Conservation (phyloP, 345 rosid genomes). For the Toxicodendron radicans region DNA sequence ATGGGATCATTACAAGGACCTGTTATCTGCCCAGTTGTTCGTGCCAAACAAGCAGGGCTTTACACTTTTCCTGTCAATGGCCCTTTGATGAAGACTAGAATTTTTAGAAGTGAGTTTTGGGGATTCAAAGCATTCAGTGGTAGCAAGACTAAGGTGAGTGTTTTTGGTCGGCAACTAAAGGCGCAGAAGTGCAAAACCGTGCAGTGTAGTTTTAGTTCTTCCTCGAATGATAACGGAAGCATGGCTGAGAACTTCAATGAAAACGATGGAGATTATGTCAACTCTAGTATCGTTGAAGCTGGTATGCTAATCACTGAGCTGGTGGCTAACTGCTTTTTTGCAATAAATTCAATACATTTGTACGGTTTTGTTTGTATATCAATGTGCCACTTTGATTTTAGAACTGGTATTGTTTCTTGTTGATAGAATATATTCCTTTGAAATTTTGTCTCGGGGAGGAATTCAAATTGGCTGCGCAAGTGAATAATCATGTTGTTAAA, state of each 20-base stretch:
- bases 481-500: background rate
- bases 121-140: slow-evolving; percentile 40
- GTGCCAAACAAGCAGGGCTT: slow-evolving; percentile 57
- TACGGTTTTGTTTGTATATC: background rate
- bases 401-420: background rate
- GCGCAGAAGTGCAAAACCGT: slow-evolving; percentile 31
- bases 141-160: slow-evolving; percentile 28
- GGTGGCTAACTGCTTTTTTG: background rate
- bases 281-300: slow-evolving; percentile 88
- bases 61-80: slow-evolving; percentile 42
- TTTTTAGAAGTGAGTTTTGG: slow-evolving; percentile 41
- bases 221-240: slow-evolving; percentile 80
- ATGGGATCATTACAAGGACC: slow-evolving; percentile 83
- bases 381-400: background rate
- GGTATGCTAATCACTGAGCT: slow-evolving; percentile 40
- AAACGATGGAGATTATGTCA: slow-evolving; percentile 77
- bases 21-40: slow-evolving; percentile 65
- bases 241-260: slow-evolving; percentile 83
- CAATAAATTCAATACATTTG: background rate
- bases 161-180: slow-evolving; percentile 25
- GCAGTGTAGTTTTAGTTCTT: slow-evolving; percentile 79
- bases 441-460: background rate
- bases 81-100: slow-evolving; percentile 34
- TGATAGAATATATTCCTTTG: background rate
- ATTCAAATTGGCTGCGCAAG: background rate